phyloP scores from a whole-genome alignment of 1,284 basidiomycete species.

The Ceratobasidium papillatum region DNA sequence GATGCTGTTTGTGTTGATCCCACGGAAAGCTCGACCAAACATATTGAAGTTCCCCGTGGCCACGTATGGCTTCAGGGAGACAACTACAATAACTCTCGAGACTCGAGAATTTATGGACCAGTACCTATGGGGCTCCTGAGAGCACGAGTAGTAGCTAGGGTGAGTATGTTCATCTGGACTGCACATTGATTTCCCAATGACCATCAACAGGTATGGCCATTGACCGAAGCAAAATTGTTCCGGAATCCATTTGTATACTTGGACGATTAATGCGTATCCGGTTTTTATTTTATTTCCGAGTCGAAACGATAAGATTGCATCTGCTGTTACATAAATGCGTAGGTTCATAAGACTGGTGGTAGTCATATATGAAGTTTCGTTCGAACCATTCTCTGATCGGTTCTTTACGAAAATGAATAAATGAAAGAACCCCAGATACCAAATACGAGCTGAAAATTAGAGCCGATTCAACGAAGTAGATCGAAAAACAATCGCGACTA shows the following conservation, averaged over 20 bases:
- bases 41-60: constrained; percentile 78
- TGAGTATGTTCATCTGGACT: constrained; percentile 50
- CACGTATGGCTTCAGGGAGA: constrained; percentile 96
- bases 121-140: constrained; percentile 85
- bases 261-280: constrained; percentile 46
- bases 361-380: too few species aligned
- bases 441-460: too few species aligned
- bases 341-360: too few species aligned
- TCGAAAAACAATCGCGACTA: too few species aligned
- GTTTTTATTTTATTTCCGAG: not conserved
- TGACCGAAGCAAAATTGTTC: constrained; percentile 56
- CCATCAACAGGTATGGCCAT: constrained; percentile 64
- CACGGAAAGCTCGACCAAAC: constrained; percentile 56
- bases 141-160: constrained; percentile 80
- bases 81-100: constrained; percentile 83
- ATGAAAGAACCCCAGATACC: too few species aligned
- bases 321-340: too few species aligned
- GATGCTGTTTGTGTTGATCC: constrained; percentile 90
- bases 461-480: too few species aligned
- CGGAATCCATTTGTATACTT: constrained; percentile 59
- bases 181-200: constrained; percentile 13
- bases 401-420: too few species aligned
- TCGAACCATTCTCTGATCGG: too few species aligned
- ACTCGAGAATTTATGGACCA: constrained; percentile 92
- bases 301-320: too few species aligned